Evolutionary conservation across 208 protist species (phyloP), one percentile per base, ranked within the genome.

Genomic region (Lotmaria passim): DNA sequence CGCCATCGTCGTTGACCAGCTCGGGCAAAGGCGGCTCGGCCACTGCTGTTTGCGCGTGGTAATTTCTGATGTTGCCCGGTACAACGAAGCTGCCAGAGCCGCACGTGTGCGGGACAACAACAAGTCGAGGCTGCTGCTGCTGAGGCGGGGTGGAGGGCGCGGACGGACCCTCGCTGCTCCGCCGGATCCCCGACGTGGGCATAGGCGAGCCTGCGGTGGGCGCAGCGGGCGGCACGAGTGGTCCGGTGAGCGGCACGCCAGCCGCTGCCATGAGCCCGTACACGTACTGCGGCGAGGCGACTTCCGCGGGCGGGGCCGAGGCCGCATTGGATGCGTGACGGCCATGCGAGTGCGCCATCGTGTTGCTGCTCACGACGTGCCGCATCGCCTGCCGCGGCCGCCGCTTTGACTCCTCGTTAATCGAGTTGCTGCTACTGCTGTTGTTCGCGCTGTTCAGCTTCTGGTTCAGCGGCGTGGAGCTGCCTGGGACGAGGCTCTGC

Each of bases 181-280:
- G 7, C 36, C 36, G 55, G 17, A 6, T 1, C 28, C 43, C 52
- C 2, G 52, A 43, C 1, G 14, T 28, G 33, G 50, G 6, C 8
- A 4, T 5, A 36, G 38, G 5, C 1, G 57, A 38, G 39, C 28
- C 17, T 12, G 46, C 0, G 6, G 44, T 41, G n/a, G 36, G 58
- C 24, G 38, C 57, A 11, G 47, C 71, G n/a, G 47, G 23, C 15
- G 38, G 28, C 51, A 30, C 30, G 15, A 56, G 19, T 10, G 71
- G 55, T 3, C 62, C 51, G 28, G 7, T 59, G 17, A 61, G 30
- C 10, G 51, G 46, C 21, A 46, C 71, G 19, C 63, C 71, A 26
- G 71, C 52, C 7, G 62, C 62, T 10, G 62, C 57, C 71, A 71
- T 70, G 21, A 77, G 71, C 2, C 53, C 60, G 64, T 79, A 70